A percentile compares a stretch with the other conserved stretches of the same genome.
These are phyloP conservation scores for Cryphonectria nitschkei DNA, from an alignment of 2,329 filamentous ascomycete genomes.

Conservation along the genomic window DNA sequence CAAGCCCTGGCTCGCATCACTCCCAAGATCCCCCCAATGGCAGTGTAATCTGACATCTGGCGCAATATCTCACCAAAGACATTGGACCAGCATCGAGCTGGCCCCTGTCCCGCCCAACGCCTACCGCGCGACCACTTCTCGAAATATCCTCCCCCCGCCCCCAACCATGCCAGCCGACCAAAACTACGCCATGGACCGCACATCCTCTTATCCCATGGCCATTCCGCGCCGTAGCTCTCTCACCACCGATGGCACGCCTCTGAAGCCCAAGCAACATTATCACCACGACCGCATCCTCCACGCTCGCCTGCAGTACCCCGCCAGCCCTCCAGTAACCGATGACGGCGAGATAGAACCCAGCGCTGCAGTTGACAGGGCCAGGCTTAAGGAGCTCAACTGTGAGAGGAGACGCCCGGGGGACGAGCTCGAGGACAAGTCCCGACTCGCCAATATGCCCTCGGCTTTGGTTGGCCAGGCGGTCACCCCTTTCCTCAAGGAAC, in stretches of 20 bases:
- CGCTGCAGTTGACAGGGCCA: slow-evolving; percentile 16
- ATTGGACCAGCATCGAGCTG: slow-evolving; percentile 21
- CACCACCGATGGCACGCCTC: slow-evolving; percentile 17
- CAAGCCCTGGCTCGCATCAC: slow-evolving; percentile 8
- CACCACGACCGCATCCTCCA: slow-evolving; percentile 15
- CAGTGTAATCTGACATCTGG: slow-evolving; percentile 21
- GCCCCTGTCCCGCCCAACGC: slow-evolving; percentile 12
- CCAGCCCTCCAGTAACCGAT: slow-evolving; percentile 34
- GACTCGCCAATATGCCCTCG: slow-evolving; percentile 60
- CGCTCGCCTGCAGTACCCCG: slow-evolving; percentile 21
- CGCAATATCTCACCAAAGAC: slow-evolving; percentile 21
- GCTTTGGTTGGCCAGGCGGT: slow-evolving; percentile 78
- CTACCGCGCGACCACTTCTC: slow-evolving; percentile 17
- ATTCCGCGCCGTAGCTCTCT: slow-evolving; percentile 25
- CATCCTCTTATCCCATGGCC: slow-evolving; percentile 18
- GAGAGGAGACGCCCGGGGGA: slow-evolving; percentile 55
- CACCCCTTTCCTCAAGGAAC: slow-evolving; percentile 85
- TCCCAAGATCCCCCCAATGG: slow-evolving; percentile 24
- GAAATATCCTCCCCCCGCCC: slow-evolving; percentile 9
- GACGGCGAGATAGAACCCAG: slow-evolving; percentile 27
- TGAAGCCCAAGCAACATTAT: slow-evolving; percentile 15
- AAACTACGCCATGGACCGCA: slow-evolving; percentile 25
- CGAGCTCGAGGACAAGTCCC: slow-evolving; percentile 51
- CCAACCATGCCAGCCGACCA: neutral
- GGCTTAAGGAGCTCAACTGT: slow-evolving; percentile 48